Evolutionary conservation across 495 filamentous ascomycete species (phyloP), one percentile per base, ranked within the genome.

Genomic region (Penicillium malachiteum): DNA sequence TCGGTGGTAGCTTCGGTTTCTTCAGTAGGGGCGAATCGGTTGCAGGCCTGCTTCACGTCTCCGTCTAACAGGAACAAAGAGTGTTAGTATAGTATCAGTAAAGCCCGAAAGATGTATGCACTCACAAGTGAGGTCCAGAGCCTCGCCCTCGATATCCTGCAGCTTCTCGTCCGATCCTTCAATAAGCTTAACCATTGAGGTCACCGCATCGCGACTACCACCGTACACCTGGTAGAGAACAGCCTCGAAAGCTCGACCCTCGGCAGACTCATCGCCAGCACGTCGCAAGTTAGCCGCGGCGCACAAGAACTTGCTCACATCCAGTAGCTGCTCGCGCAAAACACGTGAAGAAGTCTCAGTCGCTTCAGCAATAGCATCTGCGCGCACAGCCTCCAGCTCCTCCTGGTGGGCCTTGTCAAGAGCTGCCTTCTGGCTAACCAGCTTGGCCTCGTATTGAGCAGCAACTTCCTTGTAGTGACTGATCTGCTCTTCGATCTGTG

Each of bases 161-260:
- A 91, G 82, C 59, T 78, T 81, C 54, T 97, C 92, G 34, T 89
- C 84, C 21, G 81, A 82, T 26, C 92, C 94, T 43, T 90, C 78
- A 52, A 96, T 88, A 38, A 99, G 76, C 73, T 90, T 96, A 59
- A 91, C 67, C 78, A 96, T 93, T 11, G 89, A 83, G 35, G 81
- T 76, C 13, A 99, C 90, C 14, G 92, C 92, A 60, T 81, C 80
- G 46, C 87, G 81, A 59, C 91, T 88, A 32, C 95, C 95, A 17
- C 84, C 87, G 70, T 99, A 99, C 38, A 97, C 87, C 63, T 89
- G 79, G 48, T 92, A 84, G 40, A 99, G 79, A 30, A 94, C 87
- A 48, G 89, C 91, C 72, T 99, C 95, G 55, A 97, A 88, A 41
- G 92, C 94, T 71, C 83, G 83, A 63, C 83, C 89, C 71, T 96